A percentile compares a stretch with the other conserved stretches of the same genome.
Evolutionary conservation across 192 early-diverging fungal genomes (phyloP).

Genomic region (Lobosporangium transversale): DNA sequence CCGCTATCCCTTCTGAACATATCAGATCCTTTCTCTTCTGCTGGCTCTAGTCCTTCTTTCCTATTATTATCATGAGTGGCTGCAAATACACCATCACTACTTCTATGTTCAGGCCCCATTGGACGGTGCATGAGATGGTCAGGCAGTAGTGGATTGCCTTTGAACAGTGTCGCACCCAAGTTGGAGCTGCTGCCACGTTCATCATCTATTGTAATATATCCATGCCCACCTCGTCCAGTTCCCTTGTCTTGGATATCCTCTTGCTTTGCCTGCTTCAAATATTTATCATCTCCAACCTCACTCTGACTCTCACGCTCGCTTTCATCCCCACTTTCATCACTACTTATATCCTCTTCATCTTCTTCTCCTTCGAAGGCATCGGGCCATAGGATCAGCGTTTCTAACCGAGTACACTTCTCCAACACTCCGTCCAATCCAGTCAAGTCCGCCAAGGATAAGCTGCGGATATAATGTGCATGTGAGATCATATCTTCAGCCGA

Average conservation of each 20-base stretch:
- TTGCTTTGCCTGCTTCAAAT: not conserved
- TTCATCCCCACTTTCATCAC: slow-evolving; percentile 6
- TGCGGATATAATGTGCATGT: slow-evolving; percentile 16
- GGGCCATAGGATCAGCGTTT: slow-evolving; percentile 31
- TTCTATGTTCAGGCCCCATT: too few relatives aligned
- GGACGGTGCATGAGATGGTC: too few relatives aligned
- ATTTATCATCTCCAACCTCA: not conserved
- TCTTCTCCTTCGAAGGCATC: slow-evolving; percentile 31
- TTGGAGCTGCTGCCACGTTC: not conserved
- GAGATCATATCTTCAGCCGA: slow-evolving; percentile 7
- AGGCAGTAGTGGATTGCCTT: not conserved
- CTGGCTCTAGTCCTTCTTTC: not conserved
- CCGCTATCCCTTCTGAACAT: not conserved
- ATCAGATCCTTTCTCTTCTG: not conserved
- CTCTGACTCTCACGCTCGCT: not conserved
- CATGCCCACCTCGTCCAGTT: not conserved
- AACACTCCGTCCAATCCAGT: slow-evolving; percentile 10
- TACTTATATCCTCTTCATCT: slow-evolving; percentile 19
- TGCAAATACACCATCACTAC: too few relatives aligned
- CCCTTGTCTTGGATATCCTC: not conserved
- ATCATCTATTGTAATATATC: not conserved
- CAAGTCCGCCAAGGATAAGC: slow-evolving; percentile 15
- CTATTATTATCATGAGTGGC: not conserved
- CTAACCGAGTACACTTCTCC: slow-evolving; percentile 13
- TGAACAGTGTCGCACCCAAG: not conserved